Base-by-base conservation (phyloP, 2,329 filamentous ascomycete genomes). In the Alternaria incomplexa region DNA sequence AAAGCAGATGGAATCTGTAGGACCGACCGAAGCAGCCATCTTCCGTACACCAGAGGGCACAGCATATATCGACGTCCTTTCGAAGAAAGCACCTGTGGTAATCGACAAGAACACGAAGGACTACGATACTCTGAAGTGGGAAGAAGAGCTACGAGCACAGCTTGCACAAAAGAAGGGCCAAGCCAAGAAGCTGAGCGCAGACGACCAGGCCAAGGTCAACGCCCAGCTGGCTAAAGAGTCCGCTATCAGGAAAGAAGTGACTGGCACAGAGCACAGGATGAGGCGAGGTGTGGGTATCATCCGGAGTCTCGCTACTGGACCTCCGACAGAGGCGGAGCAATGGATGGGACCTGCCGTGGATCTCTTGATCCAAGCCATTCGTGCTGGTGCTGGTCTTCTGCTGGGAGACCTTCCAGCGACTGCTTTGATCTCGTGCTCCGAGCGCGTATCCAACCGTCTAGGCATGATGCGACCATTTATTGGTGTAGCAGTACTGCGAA, bases 101-200 rank as follows among this genome's bases (percentile, higher is more conserved):
- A 89, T 93, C 4, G 91, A 93, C 81, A 98, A 97, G 82, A 97
- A 93, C 73, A 90, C 89, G 52, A 97, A 97, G 78, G 96, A 98
- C 77, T 97, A 97, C 73, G 93, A 99, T 72, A 96, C 93, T 1
- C 81, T 97, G 44, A 97, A 97, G 80, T 99, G 96, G 96, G 96
- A 99, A 80, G 91, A 95, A 77, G 96, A 99, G 67, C 85, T 99
- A 8, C 87, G 94, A 61, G 86, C 89, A 43, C 93, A 97, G 72
- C 82, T 99, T 44, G 93, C 94, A n/a, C 87, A 92, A 76, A 99
- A 98, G 84, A 97, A 95, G 79, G 95, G 95, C 1, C 88, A 92
- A 63, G 89, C 93, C 72, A 95, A 93, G 83, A 99, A 97, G 81
- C 88, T 98, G 10, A 96, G 93, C 0, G 82, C 92, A 0, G 96